Conservation (phyloP, 2,329 filamentous ascomycete species). For the Trichophyton mentagrophytes region DNA sequence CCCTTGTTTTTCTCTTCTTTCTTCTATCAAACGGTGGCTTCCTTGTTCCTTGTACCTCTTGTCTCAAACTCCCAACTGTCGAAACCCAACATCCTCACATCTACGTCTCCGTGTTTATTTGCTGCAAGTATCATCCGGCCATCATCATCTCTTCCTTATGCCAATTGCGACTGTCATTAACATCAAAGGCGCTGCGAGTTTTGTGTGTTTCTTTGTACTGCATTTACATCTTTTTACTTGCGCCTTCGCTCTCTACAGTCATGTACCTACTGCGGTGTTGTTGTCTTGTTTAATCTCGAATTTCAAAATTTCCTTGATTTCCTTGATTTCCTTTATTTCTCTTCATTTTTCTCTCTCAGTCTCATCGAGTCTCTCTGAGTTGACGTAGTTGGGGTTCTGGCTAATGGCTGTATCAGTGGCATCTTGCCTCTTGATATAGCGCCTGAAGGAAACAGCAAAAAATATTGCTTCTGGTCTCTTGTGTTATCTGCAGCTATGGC, state of each 20-base stretch:
- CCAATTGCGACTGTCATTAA: background rate
- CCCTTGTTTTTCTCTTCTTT: too few species aligned
- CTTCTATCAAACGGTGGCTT: background rate
- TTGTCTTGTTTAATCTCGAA: background rate
- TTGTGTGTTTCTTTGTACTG: conserved; percentile 1
- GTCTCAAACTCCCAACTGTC: background rate
- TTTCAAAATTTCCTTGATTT: background rate
- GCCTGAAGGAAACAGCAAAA: background rate
- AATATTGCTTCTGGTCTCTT: background rate
- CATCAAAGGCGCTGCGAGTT: conserved; percentile 1
- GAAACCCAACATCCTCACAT: background rate
- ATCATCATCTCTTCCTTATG: background rate
- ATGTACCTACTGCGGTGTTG: background rate
- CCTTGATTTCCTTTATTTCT: background rate
- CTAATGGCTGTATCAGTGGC: background rate
- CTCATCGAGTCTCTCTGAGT: background rate
- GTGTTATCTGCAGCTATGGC: background rate
- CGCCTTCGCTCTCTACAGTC: background rate
- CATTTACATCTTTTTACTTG: conserved; percentile 7
- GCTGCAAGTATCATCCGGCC: background rate
- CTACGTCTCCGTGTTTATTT: background rate
- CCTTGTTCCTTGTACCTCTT: background rate
- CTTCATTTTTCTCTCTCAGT: background rate
- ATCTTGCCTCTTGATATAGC: background rate
- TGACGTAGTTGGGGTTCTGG: background rate